A percentile compares a stretch with the other conserved stretches of the same genome.
phyloP scores from a whole-genome alignment of 2,329 filamentous ascomycete species.

The Ophiosphaerella korrae region DNA sequence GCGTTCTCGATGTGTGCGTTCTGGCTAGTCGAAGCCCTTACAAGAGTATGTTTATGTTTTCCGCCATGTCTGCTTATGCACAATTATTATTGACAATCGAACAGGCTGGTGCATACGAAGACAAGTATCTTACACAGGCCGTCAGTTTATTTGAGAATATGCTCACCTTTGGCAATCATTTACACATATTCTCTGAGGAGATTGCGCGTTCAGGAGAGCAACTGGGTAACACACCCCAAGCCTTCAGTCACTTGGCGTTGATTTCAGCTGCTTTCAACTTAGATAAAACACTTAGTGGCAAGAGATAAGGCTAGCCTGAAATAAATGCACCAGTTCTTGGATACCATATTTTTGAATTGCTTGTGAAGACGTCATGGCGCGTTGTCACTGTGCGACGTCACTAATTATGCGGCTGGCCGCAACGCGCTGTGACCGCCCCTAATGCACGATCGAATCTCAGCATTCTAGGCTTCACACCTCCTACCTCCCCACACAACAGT shows the following conservation, averaged over 20 bases:
- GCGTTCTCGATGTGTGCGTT: constrained; percentile 84
- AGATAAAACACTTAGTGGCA: constrained; percentile 54
- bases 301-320: not conserved
- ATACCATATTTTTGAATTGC: not conserved
- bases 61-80: constrained; percentile 16
- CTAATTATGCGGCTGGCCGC: not conserved
- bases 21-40: constrained; percentile 80
- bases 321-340: not conserved
- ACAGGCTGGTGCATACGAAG: constrained; percentile 59
- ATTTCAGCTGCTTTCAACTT: constrained; percentile 80
- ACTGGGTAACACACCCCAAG: constrained; percentile 79
- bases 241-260: constrained; percentile 76
- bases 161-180: constrained; percentile 75
- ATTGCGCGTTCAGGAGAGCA: constrained; percentile 77
- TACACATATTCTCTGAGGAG: constrained; percentile 80
- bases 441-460: constrained; percentile 16
- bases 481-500: constrained; percentile 1
- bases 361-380: constrained; percentile 16
- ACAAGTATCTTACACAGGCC: constrained; percentile 64
- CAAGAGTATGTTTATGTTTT: constrained; percentile 59
- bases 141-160: constrained; percentile 79
- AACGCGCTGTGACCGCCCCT: constrained; percentile 18
- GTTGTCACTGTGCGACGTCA: not conserved
- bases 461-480: constrained; percentile 8
- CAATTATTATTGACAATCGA: constrained; percentile 8